Conservation (phyloP, 495 filamentous ascomycete genomes). For the Chaetomium cochliodes region DNA sequence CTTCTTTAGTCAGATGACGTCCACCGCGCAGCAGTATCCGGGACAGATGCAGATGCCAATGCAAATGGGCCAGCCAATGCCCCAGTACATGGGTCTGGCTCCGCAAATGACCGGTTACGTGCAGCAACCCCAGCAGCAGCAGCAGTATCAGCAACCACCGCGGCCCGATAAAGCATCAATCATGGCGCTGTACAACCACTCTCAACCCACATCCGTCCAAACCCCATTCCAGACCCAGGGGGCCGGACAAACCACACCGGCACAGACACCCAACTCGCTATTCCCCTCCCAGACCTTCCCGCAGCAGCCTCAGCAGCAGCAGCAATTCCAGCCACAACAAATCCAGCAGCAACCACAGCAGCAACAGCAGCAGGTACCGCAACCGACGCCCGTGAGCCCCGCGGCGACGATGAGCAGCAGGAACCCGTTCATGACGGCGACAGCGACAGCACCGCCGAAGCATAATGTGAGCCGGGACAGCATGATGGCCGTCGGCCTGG, state of each 20-base stretch:
- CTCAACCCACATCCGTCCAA: conserved; percentile 64
- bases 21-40: conserved; percentile 39
- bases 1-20: conserved; percentile 49
- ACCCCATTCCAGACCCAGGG: conserved; percentile 24
- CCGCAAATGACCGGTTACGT: conserved; percentile 27
- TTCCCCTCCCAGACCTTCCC: conserved; percentile 29
- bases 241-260: conserved; percentile 15
- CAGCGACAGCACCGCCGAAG: conserved; percentile 25
- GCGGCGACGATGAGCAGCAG: conserved; percentile 41
- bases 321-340: conserved; percentile 25
- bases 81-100: conserved; percentile 33
- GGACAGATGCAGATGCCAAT: conserved; percentile 30
- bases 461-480: conserved; percentile 83
- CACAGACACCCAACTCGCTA: conserved; percentile 24
- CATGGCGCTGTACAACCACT: conserved; percentile 79
- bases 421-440: conserved; percentile 48
- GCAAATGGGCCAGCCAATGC: conserved; percentile 26
- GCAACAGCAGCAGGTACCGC: conserved; percentile 26
- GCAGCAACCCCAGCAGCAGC: conserved; percentile 30
- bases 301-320: conserved; percentile 25
- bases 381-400: conserved; percentile 29
- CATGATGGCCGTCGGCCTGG: conserved; percentile 69
- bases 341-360: conserved; percentile 16
- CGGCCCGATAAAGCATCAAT: conserved; percentile 76
- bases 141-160: conserved; percentile 32